Evolutionary conservation across 106 monocot genomes (phyloP).

Genomic region (Apostasia shenzhenica): DNA sequence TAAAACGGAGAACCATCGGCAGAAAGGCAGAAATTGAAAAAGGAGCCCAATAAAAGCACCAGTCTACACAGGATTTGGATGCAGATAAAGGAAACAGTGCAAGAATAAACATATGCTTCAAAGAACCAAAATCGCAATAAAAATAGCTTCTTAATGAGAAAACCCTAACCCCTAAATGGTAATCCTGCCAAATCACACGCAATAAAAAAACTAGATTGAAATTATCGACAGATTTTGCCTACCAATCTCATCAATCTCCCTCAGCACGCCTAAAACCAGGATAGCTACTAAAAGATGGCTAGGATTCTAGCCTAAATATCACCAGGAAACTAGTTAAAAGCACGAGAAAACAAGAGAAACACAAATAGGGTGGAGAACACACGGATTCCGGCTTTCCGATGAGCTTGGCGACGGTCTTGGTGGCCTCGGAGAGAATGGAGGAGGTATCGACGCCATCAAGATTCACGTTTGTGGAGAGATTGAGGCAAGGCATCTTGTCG

Average conservation of each 20-base stretch:
- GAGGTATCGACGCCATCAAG: slow-evolving; percentile 57
- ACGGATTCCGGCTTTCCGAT: slow-evolving; percentile 58
- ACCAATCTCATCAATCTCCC: not conserved
- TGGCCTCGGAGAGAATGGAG: slow-evolving; percentile 41
- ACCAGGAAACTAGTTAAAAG: not conserved
- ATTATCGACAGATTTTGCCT: too few relatives aligned
- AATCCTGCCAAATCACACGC: too few relatives aligned
- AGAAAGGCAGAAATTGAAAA: too few relatives aligned
- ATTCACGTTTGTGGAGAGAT: slow-evolving; percentile 54
- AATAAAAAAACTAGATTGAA: too few relatives aligned
- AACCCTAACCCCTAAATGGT: too few relatives aligned
- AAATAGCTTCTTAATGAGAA: too few relatives aligned
- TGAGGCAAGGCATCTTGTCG: slow-evolving; percentile 58
- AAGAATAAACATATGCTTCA: too few relatives aligned
- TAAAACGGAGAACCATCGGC: too few relatives aligned
- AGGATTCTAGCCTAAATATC: not conserved
- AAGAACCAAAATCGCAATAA: too few relatives aligned
- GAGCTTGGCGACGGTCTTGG: slow-evolving; percentile 45
- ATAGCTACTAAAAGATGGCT: not conserved
- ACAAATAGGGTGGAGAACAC: not conserved
- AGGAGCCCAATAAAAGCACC: too few relatives aligned
- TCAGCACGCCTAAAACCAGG: not conserved
- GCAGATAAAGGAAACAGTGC: too few relatives aligned
- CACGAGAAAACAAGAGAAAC: not conserved
- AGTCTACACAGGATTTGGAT: too few relatives aligned